Base-by-base conservation (phyloP, 495 filamentous ascomycete genomes). In the Xylaria palmicola region DNA sequence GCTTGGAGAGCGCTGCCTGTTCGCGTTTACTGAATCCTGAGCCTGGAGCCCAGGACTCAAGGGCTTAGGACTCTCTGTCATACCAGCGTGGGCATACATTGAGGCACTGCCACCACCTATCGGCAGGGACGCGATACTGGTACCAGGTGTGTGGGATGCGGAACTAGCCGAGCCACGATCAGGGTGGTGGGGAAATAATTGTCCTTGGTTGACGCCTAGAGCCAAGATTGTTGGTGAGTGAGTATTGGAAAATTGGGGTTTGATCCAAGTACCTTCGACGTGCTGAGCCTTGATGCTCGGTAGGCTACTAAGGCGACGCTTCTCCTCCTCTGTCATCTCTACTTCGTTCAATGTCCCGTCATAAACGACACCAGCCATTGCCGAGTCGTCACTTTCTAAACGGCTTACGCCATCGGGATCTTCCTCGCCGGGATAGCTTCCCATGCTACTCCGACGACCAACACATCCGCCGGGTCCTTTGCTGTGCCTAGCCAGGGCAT, bases 401-500 rank as follows among this genome's bases (percentile, higher is more conserved):
- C 64, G 73, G 52, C 75, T 73, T 6, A 72, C 64, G 1, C 75
- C 80, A 36, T 83, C 81, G 48, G 83, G 84, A 50, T 92, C 88
- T 45, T 93, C 93, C 45, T 95, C 92, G 13, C 86, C 85, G 4
- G 82, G 87, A 70, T 92, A 94, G 71, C 91, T 88, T 24, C 90
- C 89, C 83, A 93, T 88, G 69, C 91, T 98, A 24, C 89, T 84
- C 59, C 94, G 79, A 47, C 94, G 84, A 44, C 94, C 94, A 22
- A 95, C 94, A 71, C 94, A 99, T 30, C 94, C 94, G 29, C 93
- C 94, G 64, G 93, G 91, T 20, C 95, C 94, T 74, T 98, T 97
- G 68, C 90, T 94, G 71, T 99, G 94, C 47, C 94, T 85, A 29
- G 94, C 94, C 24, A 99, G 75, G 15, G 94, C 94, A 75, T 99